Conservation (phyloP, 1,139 yeast genomes). For the Magnusiomyces ingens region DNA sequence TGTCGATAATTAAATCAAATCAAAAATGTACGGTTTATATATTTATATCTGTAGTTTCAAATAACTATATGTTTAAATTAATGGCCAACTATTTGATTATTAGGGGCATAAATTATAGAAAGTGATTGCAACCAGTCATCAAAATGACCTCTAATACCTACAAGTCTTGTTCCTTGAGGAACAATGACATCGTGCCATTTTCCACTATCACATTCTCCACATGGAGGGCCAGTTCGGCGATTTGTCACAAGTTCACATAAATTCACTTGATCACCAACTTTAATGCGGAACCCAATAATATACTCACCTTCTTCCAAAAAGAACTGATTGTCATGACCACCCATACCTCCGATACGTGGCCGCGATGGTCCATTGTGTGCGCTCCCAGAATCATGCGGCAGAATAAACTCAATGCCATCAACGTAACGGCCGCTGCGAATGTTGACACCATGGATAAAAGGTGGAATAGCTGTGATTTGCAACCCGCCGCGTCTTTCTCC, state of each 20-base stretch:
- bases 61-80: too few relatives aligned
- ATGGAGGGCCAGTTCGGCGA: constrained; percentile 34
- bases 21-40: too few relatives aligned
- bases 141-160: constrained; percentile 1
- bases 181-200: constrained; percentile 49
- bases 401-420: constrained; percentile 57
- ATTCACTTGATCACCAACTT: constrained; percentile 88
- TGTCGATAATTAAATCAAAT: too few relatives aligned
- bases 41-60: too few relatives aligned
- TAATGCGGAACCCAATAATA: constrained; percentile 52
- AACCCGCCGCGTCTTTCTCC: too few relatives aligned
- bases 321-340: constrained; percentile 1
- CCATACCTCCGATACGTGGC: not conserved
- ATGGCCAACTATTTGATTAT: not conserved
- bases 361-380: not conserved
- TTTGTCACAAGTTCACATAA: constrained; percentile 63
- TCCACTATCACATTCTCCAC: constrained; percentile 71
- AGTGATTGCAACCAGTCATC: not conserved
- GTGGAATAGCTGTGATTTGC: constrained; percentile 16
- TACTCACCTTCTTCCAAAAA: constrained; percentile 42
- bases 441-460: constrained; percentile 44
- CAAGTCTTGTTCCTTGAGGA: constrained; percentile 42
- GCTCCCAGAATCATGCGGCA: constrained; percentile 3
- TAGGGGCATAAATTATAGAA: constrained; percentile 1
- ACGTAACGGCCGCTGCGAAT: constrained; percentile 68